Base-by-base conservation (phyloP, 139 green algal genomes). In the Marvania coccoides region DNA sequence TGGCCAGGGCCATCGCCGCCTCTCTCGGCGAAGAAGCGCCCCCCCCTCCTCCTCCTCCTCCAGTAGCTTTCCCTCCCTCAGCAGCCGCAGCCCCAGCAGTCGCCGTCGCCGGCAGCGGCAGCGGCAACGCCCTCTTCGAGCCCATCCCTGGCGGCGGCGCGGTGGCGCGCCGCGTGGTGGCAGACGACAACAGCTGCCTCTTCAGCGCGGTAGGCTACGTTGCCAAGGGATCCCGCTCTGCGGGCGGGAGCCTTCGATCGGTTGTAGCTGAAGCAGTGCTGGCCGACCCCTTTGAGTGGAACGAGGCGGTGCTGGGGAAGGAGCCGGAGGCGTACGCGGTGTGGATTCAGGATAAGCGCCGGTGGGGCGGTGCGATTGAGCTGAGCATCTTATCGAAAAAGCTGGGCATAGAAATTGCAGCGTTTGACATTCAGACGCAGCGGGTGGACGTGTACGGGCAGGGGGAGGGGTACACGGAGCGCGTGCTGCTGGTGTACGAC, bases 351-450 rank as follows among this genome's bases (percentile, higher is more conserved):
- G 59, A 95, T 35, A 72, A 74, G 0, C 37, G 72, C 19, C 84
- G 87, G 47, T 96, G 90, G 91, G 88, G 90, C 24, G 94, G 94
- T 9, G 88, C 85, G 45, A 97, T 99, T n/a, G 94, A 99, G 82
- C 84, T 99, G 34, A 83, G 74, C 57, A 95, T 99, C 64, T 78
- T 99, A 30, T 70, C 83, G 0, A 66, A 59, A 9, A 73, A 90
- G 55, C 93, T 85, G 47, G 38, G 54, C 7, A 34, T 73, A 3
- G 85, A 97, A 75, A 94, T 99, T 39, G 91, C 89, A 2, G 92
- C 90, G 1, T 96, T 89, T 72, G 93, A 97, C 76, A 92, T 96
- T 35, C 81, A 85, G 33, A 94, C 89, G 10, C 74, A 85, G 63
- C 76, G 89, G 6, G 47, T 88, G 70, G 90, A 96, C 67, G 55